Evolutionary conservation across 371 early-diverging fungal species (phyloP).

Genomic region (Mycotypha africana): DNA sequence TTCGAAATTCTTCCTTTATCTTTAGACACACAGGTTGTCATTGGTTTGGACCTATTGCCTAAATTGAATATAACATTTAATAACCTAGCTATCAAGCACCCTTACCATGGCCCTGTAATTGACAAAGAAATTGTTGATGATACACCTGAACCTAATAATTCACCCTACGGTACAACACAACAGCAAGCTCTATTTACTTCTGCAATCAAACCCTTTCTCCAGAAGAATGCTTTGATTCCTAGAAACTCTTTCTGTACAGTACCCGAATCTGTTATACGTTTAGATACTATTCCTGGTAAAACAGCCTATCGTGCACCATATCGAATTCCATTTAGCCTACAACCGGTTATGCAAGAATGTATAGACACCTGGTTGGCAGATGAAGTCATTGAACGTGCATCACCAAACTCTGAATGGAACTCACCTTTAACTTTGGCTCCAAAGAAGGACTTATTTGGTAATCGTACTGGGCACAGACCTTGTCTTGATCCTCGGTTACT

Average conservation of each 20-base stretch:
- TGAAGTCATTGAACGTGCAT: slow-evolving; percentile 3
- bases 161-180: not conserved
- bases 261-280: slow-evolving; percentile 1
- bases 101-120: not conserved
- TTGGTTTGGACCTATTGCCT: slow-evolving; percentile 8
- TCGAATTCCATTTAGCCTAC: slow-evolving; percentile 1
- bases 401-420: slow-evolving; percentile 8
- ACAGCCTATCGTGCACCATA: slow-evolving; percentile 1
- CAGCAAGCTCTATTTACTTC: not conserved
- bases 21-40: too few species aligned
- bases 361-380: not conserved
- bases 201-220: slow-evolving; percentile 1
- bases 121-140: slow-evolving; percentile 4
- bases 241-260: slow-evolving; percentile 2
- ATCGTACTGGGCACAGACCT: slow-evolving; percentile 1
- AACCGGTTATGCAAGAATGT: slow-evolving; percentile 2
- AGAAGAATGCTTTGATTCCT: not conserved
- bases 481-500: slow-evolving; percentile 1
- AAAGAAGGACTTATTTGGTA: slow-evolving; percentile 8
- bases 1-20: too few species aligned
- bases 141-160: slow-evolving; percentile 4
- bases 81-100: slow-evolving; percentile 5
- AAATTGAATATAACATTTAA: slow-evolving; percentile 5
- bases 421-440: slow-evolving; percentile 3
- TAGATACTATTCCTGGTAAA: not conserved